phyloP scores from a whole-genome alignment of 331 rosid genomes.

The Acacia concinna region DNA sequence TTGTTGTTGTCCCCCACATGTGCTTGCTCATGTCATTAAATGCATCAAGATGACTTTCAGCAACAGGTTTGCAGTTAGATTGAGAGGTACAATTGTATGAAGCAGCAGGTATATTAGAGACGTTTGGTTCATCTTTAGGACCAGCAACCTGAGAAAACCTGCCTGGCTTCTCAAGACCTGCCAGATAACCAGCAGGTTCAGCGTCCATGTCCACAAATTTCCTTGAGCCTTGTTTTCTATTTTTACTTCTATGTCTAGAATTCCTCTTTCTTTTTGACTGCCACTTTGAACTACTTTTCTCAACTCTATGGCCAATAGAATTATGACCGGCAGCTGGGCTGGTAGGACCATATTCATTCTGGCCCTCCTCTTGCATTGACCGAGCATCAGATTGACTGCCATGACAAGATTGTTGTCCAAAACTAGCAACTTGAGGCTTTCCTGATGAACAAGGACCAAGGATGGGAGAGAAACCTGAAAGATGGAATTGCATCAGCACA shows the following conservation, averaged over 20 bases:
- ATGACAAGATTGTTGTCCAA: slow-evolving; percentile 49
- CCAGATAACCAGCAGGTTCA: slow-evolving; percentile 37
- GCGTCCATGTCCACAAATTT: slow-evolving; percentile 43
- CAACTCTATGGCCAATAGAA: slow-evolving; percentile 41
- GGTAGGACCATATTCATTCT: slow-evolving; percentile 47
- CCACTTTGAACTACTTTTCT: slow-evolving; percentile 73
- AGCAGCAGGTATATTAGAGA: slow-evolving; percentile 26
- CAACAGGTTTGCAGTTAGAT: slow-evolving; percentile 38
- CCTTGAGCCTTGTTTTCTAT: slow-evolving; percentile 48
- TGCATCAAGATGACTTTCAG: slow-evolving; percentile 42
- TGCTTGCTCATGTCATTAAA: slow-evolving; percentile 37
- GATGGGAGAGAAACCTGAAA: slow-evolving; percentile 46
- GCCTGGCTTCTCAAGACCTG: slow-evolving; percentile 37
- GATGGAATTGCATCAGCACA: slow-evolving; percentile 30
- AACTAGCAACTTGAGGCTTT: slow-evolving; percentile 40
- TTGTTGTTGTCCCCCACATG: slow-evolving; percentile 28
- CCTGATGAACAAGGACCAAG: slow-evolving; percentile 43
- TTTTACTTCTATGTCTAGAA: slow-evolving; percentile 54
- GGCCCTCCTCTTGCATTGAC: slow-evolving; percentile 44
- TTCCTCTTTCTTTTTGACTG: slow-evolving; percentile 81
- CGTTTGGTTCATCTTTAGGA: slow-evolving; percentile 44
- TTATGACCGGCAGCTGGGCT: slow-evolving; percentile 41
- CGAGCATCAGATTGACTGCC: slow-evolving; percentile 45
- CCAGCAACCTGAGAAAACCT: slow-evolving; percentile 39
- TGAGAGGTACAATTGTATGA: slow-evolving; percentile 36